Evolutionary conservation across 1,139 yeast species (phyloP).

Genomic region (Suhomyces maxii): DNA sequence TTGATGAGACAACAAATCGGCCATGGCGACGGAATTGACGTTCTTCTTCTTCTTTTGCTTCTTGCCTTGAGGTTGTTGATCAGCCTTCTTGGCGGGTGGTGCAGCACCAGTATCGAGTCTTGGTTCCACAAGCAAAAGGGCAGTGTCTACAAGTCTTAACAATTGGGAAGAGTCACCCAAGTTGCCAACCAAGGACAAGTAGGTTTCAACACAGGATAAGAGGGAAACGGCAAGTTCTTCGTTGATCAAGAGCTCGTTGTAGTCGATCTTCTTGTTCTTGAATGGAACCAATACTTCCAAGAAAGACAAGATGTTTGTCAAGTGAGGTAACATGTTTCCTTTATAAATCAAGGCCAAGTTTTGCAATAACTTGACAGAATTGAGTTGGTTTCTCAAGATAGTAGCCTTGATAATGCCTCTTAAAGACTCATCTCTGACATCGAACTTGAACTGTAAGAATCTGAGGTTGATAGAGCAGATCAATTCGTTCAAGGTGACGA

Average conservation of each 20-base stretch:
- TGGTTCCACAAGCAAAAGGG: constrained; percentile 47
- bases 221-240: constrained; percentile 34
- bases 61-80: constrained; percentile 12
- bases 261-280: constrained; percentile 37
- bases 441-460: constrained; percentile 56
- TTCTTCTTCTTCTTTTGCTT: constrained; percentile 45
- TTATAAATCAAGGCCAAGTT: constrained; percentile 40
- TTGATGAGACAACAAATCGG: constrained; percentile 73
- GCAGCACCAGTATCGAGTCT: constrained; percentile 21
- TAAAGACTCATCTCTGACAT: constrained; percentile 53
- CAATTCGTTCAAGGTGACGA: constrained; percentile 50
- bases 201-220: constrained; percentile 28
- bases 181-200: constrained; percentile 31
- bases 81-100: constrained; percentile 9
- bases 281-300: constrained; percentile 58
- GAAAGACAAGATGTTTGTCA: constrained; percentile 46
- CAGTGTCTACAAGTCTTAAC: constrained; percentile 46
- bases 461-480: constrained; percentile 54
- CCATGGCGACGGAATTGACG: constrained; percentile 48
- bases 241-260: constrained; percentile 27
- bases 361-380: constrained; percentile 44
- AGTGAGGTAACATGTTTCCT: constrained; percentile 50
- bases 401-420: constrained; percentile 42
- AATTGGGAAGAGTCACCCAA: constrained; percentile 41
- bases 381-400: constrained; percentile 43